Conservation (phyloP, 2,329 filamentous ascomycete genomes). For the Trichoderma pleuroti region DNA sequence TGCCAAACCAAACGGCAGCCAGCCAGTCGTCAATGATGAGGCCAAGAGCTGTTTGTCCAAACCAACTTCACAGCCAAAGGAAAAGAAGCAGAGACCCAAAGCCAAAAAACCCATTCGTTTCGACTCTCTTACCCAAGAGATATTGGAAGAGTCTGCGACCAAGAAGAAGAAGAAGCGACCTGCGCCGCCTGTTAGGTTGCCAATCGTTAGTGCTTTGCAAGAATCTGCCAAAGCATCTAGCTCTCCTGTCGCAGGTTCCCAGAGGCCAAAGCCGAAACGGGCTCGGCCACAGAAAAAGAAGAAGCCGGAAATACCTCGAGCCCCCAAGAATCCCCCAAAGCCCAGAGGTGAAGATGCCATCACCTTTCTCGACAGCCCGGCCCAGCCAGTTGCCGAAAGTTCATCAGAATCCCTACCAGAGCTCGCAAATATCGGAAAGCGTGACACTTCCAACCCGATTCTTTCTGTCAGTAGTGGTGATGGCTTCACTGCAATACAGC, state of each 20-base stretch:
- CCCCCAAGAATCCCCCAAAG: neutral
- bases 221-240: constrained; percentile 20
- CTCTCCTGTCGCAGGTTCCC: constrained; percentile 15
- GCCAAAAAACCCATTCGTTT: constrained; percentile 35
- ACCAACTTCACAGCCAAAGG: neutral
- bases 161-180: neutral
- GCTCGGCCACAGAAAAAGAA: neutral
- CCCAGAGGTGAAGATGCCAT: too few species aligned
- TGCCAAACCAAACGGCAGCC: neutral
- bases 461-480: neutral
- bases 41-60: neutral
- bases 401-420: neutral
- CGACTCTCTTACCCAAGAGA: constrained; percentile 30
- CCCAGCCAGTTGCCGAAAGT: neutral
- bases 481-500: neutral
- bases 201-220: constrained; percentile 21
- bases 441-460: neutral
- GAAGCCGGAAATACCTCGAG: constrained; percentile 17
- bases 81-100: constrained; percentile 29
- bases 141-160: constrained; percentile 15
- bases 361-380: neutral
- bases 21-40: neutral
- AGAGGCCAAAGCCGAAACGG: neutral
- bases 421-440: neutral
- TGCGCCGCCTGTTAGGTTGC: neutral